Percentiles rank a stretch among this genome's conserved stretches.
These are phyloP conservation scores for Trichoderma lentiforme DNA, from an alignment of 2,329 filamentous ascomycete genomes.

Conservation along the genomic window DNA sequence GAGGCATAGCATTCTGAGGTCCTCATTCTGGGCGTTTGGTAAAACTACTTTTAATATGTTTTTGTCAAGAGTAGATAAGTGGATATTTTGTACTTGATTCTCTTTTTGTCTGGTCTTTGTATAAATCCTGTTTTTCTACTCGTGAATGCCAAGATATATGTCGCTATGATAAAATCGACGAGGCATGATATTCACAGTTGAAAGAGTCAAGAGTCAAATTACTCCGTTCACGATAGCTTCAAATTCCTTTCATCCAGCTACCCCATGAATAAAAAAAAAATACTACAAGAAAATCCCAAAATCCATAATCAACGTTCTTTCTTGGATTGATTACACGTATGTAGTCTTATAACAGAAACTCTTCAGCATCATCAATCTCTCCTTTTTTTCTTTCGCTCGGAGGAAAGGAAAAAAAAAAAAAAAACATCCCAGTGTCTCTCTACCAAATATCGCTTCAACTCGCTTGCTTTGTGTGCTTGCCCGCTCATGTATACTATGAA, in stretches of 20 bases:
- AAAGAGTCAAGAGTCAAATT: neutral
- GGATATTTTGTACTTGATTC: neutral
- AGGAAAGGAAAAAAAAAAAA: neutral
- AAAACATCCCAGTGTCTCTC: neutral
- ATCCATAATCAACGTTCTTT: neutral
- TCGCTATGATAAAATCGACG: neutral
- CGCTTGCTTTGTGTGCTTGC: neutral
- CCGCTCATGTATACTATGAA: neutral
- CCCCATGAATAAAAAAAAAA: neutral
- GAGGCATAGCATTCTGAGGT: constrained; percentile 9
- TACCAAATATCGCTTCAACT: neutral
- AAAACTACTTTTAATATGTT: constrained; percentile 13
- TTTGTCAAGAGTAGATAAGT: neutral
- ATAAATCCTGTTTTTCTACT: neutral
- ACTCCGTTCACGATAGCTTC: neutral
- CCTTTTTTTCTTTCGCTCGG: neutral
- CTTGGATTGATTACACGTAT: neutral
- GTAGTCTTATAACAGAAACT: neutral
- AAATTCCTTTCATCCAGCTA: neutral
- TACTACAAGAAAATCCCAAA: neutral
- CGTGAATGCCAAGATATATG: neutral
- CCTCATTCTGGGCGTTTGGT: constrained; percentile 15
- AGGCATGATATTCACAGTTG: neutral
- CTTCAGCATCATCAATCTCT: neutral
- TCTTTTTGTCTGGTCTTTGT: neutral